Conservation (phyloP, 2,329 filamentous ascomycete species). For the Talaromyces sp. region DNA sequence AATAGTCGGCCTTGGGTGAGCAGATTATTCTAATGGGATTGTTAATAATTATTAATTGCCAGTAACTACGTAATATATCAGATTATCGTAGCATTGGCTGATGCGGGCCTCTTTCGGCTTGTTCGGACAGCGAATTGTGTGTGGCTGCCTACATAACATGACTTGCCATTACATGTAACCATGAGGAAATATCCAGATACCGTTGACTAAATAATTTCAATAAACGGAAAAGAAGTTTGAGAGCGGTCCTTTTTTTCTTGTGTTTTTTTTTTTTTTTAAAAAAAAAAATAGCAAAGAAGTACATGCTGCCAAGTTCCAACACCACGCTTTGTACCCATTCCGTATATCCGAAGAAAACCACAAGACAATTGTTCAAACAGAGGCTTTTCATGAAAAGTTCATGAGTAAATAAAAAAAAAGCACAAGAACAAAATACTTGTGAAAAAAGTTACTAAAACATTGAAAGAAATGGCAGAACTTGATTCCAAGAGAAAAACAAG, state of each 20-base stretch:
- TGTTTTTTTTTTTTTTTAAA: neutral
- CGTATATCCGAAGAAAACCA: neutral
- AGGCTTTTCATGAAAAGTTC: neutral
- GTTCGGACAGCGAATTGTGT: neutral
- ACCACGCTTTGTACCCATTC: no score
- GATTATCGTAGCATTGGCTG: neutral
- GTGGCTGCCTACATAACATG: neutral
- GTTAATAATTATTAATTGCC: no score
- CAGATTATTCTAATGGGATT: neutral
- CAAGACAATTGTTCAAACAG: neutral
- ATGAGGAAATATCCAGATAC: no score
- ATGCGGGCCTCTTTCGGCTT: neutral
- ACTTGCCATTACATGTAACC: neutral
- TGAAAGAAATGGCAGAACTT: neutral
- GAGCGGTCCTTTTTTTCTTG: neutral
- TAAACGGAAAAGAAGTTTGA: neutral
- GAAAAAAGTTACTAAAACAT: neutral
- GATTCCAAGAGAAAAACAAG: neutral
- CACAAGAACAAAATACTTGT: neutral
- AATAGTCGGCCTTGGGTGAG: neutral
- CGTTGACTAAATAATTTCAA: neutral
- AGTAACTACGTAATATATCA: no score
- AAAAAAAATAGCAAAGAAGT: neutral
- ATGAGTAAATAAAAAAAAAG: neutral
- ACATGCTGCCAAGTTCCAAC: neutral